Evolutionary conservation across 305 asterid genomes (phyloP).

Genomic region (Fraxinus dipetala): DNA sequence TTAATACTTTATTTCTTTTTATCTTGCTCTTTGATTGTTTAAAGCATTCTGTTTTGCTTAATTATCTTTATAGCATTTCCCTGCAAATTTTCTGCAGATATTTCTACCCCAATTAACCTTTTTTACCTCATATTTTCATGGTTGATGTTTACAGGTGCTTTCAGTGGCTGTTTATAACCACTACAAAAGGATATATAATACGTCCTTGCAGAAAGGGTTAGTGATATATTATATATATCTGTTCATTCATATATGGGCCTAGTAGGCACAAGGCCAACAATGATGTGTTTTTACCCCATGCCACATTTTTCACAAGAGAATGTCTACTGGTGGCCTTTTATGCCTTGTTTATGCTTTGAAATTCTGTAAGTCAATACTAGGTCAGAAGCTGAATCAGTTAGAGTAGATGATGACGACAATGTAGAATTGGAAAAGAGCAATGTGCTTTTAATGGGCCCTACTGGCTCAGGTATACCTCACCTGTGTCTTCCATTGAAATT

Average conservation of each 20-base stretch:
- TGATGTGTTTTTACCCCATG: neutral
- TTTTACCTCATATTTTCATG: conserved; percentile 8
- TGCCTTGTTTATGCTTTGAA: neutral
- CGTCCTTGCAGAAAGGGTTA: conserved; percentile 68
- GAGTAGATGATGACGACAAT: conserved; percentile 59
- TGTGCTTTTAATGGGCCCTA: conserved; percentile 92
- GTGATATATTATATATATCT: conserved; percentile 27
- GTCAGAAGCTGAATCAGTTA: conserved; percentile 55
- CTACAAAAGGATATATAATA: conserved; percentile 80
- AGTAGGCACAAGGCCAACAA: conserved; percentile 5
- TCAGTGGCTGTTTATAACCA: conserved; percentile 93
- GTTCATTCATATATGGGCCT: conserved; percentile 4
- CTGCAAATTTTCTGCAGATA: neutral
- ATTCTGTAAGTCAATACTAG: conserved; percentile 40
- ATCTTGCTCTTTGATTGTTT: conserved; percentile 12
- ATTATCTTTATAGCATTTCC: conserved; percentile 18
- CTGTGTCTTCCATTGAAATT: conserved; percentile 17
- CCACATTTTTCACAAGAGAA: neutral
- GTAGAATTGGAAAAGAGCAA: conserved; percentile 95
- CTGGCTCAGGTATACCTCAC: conserved; percentile 72
- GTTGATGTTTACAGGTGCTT: conserved; percentile 61
- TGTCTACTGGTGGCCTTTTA: conserved; percentile 4
- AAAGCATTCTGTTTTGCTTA: neutral
- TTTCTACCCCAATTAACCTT: conserved; percentile 3
- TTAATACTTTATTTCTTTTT: neutral